These are phyloP conservation scores for Cercospora sp. DNA, from an alignment of 2,329 filamentous ascomycete species.

Conservation along the genomic window DNA sequence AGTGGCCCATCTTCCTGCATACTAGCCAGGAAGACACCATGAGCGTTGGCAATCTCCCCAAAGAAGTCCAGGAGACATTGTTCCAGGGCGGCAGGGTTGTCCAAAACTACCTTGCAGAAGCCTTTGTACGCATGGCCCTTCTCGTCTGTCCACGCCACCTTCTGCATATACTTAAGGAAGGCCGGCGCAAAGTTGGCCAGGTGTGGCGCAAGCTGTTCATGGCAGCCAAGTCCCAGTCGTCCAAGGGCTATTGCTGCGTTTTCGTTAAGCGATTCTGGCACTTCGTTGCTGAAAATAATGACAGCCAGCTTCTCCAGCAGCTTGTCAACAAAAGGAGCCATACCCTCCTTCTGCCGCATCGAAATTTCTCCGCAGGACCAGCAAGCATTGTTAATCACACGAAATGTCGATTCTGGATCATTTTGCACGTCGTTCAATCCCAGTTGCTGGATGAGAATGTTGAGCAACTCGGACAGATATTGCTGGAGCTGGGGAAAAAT, in stretches of 20 bases:
- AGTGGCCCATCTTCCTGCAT: constrained; percentile 62
- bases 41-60: constrained; percentile 72
- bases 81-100: constrained; percentile 91
- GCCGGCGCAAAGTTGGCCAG: constrained; percentile 77
- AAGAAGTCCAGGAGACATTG: constrained; percentile 81
- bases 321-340: constrained; percentile 74
- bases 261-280: constrained; percentile 84
- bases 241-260: constrained; percentile 94
- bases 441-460: constrained; percentile 81
- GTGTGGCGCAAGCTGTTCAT: constrained; percentile 73
- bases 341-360: constrained; percentile 69
- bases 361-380: constrained; percentile 95
- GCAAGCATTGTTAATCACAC: constrained; percentile 96
- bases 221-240: constrained; percentile 76
- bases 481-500: constrained; percentile 79
- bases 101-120: constrained; percentile 79
- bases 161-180: constrained; percentile 78
- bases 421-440: constrained; percentile 70
- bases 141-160: constrained; percentile 85
- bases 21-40: constrained; percentile 58
- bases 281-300: constrained; percentile 81
- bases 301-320: constrained; percentile 75
- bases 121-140: constrained; percentile 92
- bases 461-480: constrained; percentile 71
- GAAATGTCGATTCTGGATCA: constrained; percentile 82